Evolutionary conservation across 805 yeast genomes (phyloP).

Genomic region (Saccharomycopsis sp.): DNA sequence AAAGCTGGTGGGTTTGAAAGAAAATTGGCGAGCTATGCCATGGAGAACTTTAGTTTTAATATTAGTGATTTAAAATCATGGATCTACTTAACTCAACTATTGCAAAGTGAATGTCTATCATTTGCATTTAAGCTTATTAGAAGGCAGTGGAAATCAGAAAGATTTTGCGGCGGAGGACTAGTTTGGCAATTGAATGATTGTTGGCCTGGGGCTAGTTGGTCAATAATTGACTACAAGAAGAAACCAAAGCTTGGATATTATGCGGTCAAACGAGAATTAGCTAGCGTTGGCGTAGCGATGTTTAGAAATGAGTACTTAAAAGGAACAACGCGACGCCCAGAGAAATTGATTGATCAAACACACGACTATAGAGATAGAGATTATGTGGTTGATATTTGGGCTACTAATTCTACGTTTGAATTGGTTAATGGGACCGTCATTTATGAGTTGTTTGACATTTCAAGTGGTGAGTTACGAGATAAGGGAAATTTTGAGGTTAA

Average conservation of each 20-base stretch:
- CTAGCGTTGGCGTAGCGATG: conserved; percentile 22
- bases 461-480: conserved; percentile 8
- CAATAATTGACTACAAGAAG: conserved; percentile 36
- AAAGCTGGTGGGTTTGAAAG: conserved; percentile 43
- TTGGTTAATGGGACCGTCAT: not conserved
- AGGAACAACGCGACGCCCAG: conserved; percentile 29
- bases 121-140: conserved; percentile 43
- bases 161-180: conserved; percentile 39
- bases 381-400: conserved; percentile 36
- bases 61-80: conserved; percentile 32
- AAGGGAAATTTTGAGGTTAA: conserved; percentile 10
- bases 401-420: conserved; percentile 29
- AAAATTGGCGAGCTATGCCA: conserved; percentile 39
- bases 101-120: conserved; percentile 44
- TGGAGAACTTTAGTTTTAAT: conserved; percentile 36
- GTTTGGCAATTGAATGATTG: conserved; percentile 52
- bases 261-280: conserved; percentile 38
- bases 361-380: conserved; percentile 27
- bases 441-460: not conserved
- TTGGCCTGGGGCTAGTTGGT: conserved; percentile 49
- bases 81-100: conserved; percentile 46
- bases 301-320: conserved; percentile 14
- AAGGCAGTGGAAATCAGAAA: conserved; percentile 35
- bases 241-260: conserved; percentile 42
- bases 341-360: conserved; percentile 20